These are phyloP conservation scores for Daldinia sp. DNA, from an alignment of 2,329 filamentous ascomycete genomes.

Conservation along the genomic window DNA sequence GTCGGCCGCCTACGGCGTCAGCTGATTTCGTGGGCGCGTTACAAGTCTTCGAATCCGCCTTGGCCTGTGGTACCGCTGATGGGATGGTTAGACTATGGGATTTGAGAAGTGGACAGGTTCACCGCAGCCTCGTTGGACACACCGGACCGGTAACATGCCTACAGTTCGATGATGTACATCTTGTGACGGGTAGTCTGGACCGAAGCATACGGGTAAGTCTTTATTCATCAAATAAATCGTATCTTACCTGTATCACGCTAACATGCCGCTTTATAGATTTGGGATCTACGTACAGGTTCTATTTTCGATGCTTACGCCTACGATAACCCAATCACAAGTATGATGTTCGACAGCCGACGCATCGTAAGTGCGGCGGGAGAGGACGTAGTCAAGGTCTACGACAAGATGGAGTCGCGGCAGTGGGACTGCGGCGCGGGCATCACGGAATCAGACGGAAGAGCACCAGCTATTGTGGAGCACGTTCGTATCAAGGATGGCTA, in stretches of 20 bases:
- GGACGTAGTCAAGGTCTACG: slow-evolving; percentile 95
- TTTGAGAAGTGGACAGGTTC: slow-evolving; percentile 94
- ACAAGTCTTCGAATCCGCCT: slow-evolving; percentile 93
- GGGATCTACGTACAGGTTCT: slow-evolving; percentile 95
- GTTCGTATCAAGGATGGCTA: slow-evolving; percentile 95
- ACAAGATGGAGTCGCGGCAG: slow-evolving; percentile 93
- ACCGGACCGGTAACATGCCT: slow-evolving; percentile 93
- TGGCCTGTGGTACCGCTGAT: slow-evolving; percentile 96
- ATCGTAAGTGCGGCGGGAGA: slow-evolving; percentile 93
- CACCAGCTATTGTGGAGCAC: slow-evolving; percentile 76
- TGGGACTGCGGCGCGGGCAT: slow-evolving; percentile 95
- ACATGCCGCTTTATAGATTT: slow-evolving; percentile 75
- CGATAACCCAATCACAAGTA: slow-evolving; percentile 87
- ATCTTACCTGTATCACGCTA: slow-evolving; percentile 2
- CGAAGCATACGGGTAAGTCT: slow-evolving; percentile 89
- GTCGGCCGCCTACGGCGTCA: slow-evolving; percentile 68
- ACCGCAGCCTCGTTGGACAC: slow-evolving; percentile 92
- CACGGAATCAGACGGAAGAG: slow-evolving; percentile 70
- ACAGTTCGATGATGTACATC: slow-evolving; percentile 94
- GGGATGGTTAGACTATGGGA: slow-evolving; percentile 98
- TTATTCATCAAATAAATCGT: background rate
- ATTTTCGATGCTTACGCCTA: slow-evolving; percentile 97
- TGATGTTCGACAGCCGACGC: slow-evolving; percentile 94
- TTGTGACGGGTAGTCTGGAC: slow-evolving; percentile 92
- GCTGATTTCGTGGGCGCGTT: slow-evolving; percentile 95